Base-by-base conservation (phyloP, 805 yeast genomes). In the Cephaloascus albidus region DNA sequence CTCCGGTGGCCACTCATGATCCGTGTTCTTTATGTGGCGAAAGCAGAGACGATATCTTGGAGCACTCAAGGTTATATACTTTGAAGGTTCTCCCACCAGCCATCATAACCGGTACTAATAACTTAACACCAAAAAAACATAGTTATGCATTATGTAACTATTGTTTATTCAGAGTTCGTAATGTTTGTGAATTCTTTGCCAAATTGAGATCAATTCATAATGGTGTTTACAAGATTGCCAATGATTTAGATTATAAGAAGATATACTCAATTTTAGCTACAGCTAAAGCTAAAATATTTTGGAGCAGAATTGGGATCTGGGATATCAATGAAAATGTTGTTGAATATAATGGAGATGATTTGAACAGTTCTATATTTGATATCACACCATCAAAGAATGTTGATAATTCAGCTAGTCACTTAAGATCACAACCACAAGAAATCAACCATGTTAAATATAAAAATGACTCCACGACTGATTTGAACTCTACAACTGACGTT, bases 21-120 rank as follows among this genome's bases (percentile, higher is more conserved):
- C 77, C 88, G 4, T 90, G 97, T 60, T 69, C 88, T 3, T 65
- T 90, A 34, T 90, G 97, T 63, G 90, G 89, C 4, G 97, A 89
- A 57, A 54, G 60, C 10, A 70, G 95, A 43, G 71, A 73, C 51
- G 86, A 79, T 50, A 70, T 76, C 40, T 65, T 85, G 43, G 84
- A 81, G 47, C 88, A 85, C 58, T 81, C 90, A 2, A 73, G 97
- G 45, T 60, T 86, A 45, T 85, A 88, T 54, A 72, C 74, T 40
- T 62, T 89, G 52, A 80, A 78, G 45, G 61, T 74, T 38, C 26
- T 12, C 23, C 32, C 38, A 18, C 33, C 45, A 3, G 10, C 30
- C 39, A 40, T 35, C 38, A 36, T 19, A 12, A 38, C 2, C 33
- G 55, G 37, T 20, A 41, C 43, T 16, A 38, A 38, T 33, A 42